Conservation (phyloP, 192 early-diverging fungal genomes). For the Phycomyces blakesleeanus region DNA sequence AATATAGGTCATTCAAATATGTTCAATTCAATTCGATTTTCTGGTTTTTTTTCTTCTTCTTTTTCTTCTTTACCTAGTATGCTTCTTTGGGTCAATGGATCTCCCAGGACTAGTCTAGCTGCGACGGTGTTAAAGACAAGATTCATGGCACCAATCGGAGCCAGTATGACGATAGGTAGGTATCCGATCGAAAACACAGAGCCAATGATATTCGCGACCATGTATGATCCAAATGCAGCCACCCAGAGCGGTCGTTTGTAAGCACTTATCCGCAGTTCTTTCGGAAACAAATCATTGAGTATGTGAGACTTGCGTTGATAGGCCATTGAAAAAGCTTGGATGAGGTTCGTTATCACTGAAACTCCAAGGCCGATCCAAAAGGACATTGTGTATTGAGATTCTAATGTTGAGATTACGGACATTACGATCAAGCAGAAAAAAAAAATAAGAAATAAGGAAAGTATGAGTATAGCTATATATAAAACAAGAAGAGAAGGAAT, state of each 20-base stretch:
- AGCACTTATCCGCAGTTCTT: constrained; percentile 44
- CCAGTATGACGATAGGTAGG: constrained; percentile 73
- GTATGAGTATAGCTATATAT: no score
- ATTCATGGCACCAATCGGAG: constrained; percentile 69
- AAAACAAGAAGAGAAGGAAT: no score
- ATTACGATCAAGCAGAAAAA: no score
- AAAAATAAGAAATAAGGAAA: no score
- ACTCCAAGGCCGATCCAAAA: constrained; percentile 26
- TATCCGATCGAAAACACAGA: constrained; percentile 71
- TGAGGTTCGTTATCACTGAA: constrained; percentile 25
- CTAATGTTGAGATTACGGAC: no score
- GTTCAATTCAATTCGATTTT: no score
- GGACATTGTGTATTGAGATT: constrained; percentile 5
- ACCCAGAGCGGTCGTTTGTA: constrained; percentile 63
- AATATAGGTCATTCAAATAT: no score
- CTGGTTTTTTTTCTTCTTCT: background rate
- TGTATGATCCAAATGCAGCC: constrained; percentile 59
- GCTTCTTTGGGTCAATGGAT: constrained; percentile 59
- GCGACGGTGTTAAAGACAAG: constrained; percentile 76
- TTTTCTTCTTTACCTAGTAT: constrained; percentile 36
- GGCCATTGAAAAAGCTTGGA: constrained; percentile 60
- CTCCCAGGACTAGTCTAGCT: constrained; percentile 58
- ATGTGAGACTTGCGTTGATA: constrained; percentile 74
- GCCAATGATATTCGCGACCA: constrained; percentile 66
- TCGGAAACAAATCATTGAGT: constrained; percentile 49